phyloP scores from a whole-genome alignment of 2,329 filamentous ascomycete genomes.

The Neonectria hederae region DNA sequence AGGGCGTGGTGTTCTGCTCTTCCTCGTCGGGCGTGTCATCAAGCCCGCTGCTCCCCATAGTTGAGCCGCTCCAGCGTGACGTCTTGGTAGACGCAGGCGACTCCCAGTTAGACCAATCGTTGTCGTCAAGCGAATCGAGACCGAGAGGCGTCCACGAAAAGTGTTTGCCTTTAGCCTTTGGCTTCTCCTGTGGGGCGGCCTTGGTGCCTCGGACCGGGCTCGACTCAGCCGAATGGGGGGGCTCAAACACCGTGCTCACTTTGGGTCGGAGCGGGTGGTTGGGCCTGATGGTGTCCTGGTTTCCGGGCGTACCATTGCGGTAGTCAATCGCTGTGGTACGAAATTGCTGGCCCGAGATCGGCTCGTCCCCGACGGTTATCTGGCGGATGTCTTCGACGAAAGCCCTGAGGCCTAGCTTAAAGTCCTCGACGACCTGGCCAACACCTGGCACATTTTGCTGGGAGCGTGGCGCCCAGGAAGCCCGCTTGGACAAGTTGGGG shows the following conservation, averaged over 20 bases:
- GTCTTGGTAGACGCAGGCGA: constrained; percentile 61
- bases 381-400: constrained; percentile 96
- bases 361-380: constrained; percentile 95
- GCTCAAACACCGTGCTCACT: constrained; percentile 55
- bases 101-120: constrained; percentile 74
- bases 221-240: constrained; percentile 43
- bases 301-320: constrained; percentile 37
- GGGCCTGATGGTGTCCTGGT: constrained; percentile 60
- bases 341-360: constrained; percentile 64
- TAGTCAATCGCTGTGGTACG: constrained; percentile 36
- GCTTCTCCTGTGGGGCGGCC: constrained; percentile 42
- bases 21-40: constrained; percentile 61
- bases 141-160: constrained; percentile 70
- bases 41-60: constrained; percentile 53
- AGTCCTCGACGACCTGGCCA: constrained; percentile 88
- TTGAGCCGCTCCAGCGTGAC: constrained; percentile 72
- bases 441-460: constrained; percentile 56
- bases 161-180: constrained; percentile 60
- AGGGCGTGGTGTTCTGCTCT: constrained; percentile 56
- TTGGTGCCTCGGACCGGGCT: constrained; percentile 47
- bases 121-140: constrained; percentile 66
- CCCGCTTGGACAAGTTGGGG: constrained; percentile 61
- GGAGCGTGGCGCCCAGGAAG: constrained; percentile 67
- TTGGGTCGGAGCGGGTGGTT: constrained; percentile 52
- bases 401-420: constrained; percentile 89